Evolutionary conservation across 768 basidiomycete genomes (phyloP), one percentile per base, ranked within the genome.

Genomic region (Termitomyces sp.): DNA sequence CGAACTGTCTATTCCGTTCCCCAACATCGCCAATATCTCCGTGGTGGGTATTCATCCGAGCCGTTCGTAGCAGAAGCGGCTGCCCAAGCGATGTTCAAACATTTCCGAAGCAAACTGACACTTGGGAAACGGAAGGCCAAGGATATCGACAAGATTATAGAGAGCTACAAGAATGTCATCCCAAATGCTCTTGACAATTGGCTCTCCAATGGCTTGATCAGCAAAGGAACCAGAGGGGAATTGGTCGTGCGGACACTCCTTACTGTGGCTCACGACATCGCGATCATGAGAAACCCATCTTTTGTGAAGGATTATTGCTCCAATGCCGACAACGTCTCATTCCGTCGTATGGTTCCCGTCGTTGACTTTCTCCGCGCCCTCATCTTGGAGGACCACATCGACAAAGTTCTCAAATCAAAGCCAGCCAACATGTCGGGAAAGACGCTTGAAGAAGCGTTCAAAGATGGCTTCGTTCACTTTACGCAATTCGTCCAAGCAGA

Each of bases 1-100:
- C 50, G 39, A 15, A 52, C 41, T 33, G 50, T 35, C 5, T 52
- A 18, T 15, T 52, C 50, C 15, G 41, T 52, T 16, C 50, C 50
- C 0, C 7, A 42, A 22, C 50, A 52, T 23, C 50, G 50, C 2
- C 50, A 52, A 23, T 52, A 41, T 18, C 50, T 52, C n/a, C 39
- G 50, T 15, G 39, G 40, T 18, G 39, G 50, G 2, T 41, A 41
- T 41, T 25, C 50, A 3, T 52, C 50, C 10, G 39, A 52, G 27
- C 50, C 50, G 3, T 33, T 52, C 7, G 16, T 52, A 1, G 50
- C 50, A 2, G 50, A 52, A 22, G 50, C 40, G 1, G 50, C 50
- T 22, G 23, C 40, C 20, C 32, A 22, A 7, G 10, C 35, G n/a
- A 5, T 53, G 3, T 38, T 25, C 11, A 29, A 9, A 9, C 29